Evolutionary conservation across 495 filamentous ascomycete genomes (phyloP).

Genomic region (Achaetomiella virescens): DNA sequence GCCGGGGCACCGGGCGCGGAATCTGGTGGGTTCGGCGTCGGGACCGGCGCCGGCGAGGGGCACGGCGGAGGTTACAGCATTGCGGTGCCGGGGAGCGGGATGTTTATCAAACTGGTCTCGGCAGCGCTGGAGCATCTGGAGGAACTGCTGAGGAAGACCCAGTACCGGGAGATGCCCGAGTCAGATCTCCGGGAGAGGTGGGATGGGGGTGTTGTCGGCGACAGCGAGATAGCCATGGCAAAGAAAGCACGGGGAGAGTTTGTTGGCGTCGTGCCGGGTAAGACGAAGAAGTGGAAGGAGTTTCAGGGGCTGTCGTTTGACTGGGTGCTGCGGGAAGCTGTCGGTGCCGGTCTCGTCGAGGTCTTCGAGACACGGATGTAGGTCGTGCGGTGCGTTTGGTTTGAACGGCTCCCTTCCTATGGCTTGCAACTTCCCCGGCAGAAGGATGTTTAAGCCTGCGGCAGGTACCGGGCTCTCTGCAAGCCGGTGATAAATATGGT

Average conservation of each 20-base stretch:
- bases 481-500: background rate
- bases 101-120: conserved; percentile 65
- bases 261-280: conserved; percentile 61
- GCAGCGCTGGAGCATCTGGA: conserved; percentile 61
- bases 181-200: conserved; percentile 65
- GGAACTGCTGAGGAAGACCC: conserved; percentile 57
- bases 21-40: conserved; percentile 10
- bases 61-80: conserved; percentile 45
- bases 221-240: conserved; percentile 50
- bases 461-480: background rate
- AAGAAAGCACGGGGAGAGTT: conserved; percentile 65
- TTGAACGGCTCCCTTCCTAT: background rate
- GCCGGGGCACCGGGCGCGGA: conserved; percentile 43
- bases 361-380: conserved; percentile 78
- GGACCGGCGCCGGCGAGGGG: conserved; percentile 20
- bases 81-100: conserved; percentile 66
- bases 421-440: background rate
- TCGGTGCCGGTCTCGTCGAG: conserved; percentile 74
- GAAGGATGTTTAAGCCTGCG: background rate
- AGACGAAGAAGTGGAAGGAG: conserved; percentile 77
- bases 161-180: conserved; percentile 59
- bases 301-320: conserved; percentile 71
- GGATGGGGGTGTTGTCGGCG: conserved; percentile 65
- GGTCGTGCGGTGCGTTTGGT: conserved; percentile 58
- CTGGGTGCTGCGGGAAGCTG: conserved; percentile 71